A percentile compares a stretch with the other conserved stretches of the same genome.
These are phyloP conservation scores for Trichoderma simmonsii DNA, from an alignment of 2,329 filamentous ascomycete genomes.

Conservation along the genomic window DNA sequence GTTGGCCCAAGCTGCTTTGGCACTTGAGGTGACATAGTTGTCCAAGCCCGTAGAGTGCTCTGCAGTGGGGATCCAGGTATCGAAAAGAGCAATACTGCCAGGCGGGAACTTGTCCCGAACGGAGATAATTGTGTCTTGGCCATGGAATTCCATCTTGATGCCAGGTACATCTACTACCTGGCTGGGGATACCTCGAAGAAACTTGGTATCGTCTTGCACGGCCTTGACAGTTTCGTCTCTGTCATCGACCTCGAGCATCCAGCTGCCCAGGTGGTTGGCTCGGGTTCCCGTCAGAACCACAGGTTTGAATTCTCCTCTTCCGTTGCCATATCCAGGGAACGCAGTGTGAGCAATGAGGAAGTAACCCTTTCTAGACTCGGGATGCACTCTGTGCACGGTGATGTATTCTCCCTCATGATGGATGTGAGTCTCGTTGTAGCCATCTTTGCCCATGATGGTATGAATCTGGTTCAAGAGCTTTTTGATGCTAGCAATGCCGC, in stretches of 20 bases:
- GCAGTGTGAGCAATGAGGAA: conserved; percentile 96
- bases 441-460: conserved; percentile 90
- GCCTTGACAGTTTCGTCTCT: conserved; percentile 64
- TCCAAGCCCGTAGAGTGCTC: conserved; percentile 83
- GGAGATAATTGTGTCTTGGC: conserved; percentile 72
- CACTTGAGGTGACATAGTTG: conserved; percentile 79
- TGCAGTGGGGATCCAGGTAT: conserved; percentile 89
- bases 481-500: conserved; percentile 86
- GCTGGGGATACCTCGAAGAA: conserved; percentile 79
- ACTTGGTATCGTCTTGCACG: conserved; percentile 65
- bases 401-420: conserved; percentile 96
- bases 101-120: conserved; percentile 84
- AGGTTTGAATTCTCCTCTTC: conserved; percentile 74
- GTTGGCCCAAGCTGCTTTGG: conserved; percentile 71
- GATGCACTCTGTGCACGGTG: conserved; percentile 92
- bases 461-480: conserved; percentile 94
- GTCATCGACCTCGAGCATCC: conserved; percentile 87
- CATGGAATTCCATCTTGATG: conserved; percentile 68
- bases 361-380: conserved; percentile 86
- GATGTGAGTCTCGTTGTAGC: conserved; percentile 92
- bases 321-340: conserved; percentile 84
- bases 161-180: conserved; percentile 71
- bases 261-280: conserved; percentile 82
- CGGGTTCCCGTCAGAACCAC: conserved; percentile 81
- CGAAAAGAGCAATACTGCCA: conserved; percentile 90